Percentiles rank a stretch among this genome's conserved stretches.
Evolutionary conservation across 2,329 filamentous ascomycete species (phyloP).

Genomic region (Ophiostoma pallidulum): DNA sequence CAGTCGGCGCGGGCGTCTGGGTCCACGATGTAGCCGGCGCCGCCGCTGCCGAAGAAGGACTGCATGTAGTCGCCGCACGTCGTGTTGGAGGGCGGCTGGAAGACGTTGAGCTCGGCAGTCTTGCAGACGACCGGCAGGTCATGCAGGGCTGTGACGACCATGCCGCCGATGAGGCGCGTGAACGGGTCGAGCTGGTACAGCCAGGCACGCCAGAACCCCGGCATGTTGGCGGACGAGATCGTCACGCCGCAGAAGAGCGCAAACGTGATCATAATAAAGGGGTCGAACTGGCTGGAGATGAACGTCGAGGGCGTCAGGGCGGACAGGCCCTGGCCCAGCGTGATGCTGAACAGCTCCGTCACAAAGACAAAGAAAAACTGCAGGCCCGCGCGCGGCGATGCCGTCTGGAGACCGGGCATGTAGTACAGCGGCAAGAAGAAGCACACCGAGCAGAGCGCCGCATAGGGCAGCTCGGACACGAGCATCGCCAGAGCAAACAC

Average conservation of each 20-base stretch:
- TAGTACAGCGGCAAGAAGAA: constrained; percentile 84
- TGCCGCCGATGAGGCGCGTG: constrained; percentile 70
- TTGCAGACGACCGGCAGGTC: constrained; percentile 53
- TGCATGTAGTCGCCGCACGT: constrained; percentile 70
- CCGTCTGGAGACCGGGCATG: constrained; percentile 62
- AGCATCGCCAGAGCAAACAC: constrained; percentile 71
- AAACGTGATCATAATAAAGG: constrained; percentile 74
- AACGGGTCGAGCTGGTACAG: constrained; percentile 77
- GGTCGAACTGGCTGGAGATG: constrained; percentile 71
- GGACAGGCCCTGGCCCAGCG: constrained; percentile 65
- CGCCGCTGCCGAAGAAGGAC: constrained; percentile 58
- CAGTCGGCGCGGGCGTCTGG: constrained; percentile 56
- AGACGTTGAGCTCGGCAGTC: constrained; percentile 53
- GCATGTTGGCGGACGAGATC: constrained; percentile 69
- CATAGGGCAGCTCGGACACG: constrained; percentile 79
- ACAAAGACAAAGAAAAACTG: constrained; percentile 79
- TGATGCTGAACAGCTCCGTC: constrained; percentile 77
- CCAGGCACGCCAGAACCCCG: constrained; percentile 69
- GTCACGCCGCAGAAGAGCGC: constrained; percentile 82
- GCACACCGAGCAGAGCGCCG: constrained; percentile 63
- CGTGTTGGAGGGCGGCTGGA: constrained; percentile 55
- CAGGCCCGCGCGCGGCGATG: constrained; percentile 62
- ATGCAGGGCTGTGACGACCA: constrained; percentile 70
- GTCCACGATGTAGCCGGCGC: constrained; percentile 60
- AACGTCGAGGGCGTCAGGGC: constrained; percentile 70